Percentiles rank a stretch among this genome's conserved stretches.
Conservation (phyloP, 2,329 filamentous ascomycete species). For the Hymenoscyphus salicellus region DNA sequence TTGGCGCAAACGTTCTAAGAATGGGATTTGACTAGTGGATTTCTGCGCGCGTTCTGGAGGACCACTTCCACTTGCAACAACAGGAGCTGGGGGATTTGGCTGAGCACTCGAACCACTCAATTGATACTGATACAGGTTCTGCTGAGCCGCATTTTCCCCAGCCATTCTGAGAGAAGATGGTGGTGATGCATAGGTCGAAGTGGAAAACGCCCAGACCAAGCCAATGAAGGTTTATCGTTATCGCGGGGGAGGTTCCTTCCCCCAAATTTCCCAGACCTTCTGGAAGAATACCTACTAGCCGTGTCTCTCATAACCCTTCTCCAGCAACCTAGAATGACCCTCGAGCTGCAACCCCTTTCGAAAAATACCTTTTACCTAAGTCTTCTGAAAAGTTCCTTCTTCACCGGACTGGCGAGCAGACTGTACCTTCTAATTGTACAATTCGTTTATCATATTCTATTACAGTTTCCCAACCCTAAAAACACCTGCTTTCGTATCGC, state of each 20-base stretch:
- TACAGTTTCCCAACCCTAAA: neutral
- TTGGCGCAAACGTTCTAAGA: constrained; percentile 21
- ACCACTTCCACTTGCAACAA: neutral
- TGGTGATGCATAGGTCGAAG: neutral
- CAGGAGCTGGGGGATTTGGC: constrained; percentile 2
- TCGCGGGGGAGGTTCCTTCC: constrained; percentile 2
- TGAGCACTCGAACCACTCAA: constrained; percentile 4
- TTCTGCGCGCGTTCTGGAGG: constrained; percentile 4
- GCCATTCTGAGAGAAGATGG: constrained; percentile 9
- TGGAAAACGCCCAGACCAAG: constrained; percentile 1
- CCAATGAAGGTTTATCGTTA: constrained; percentile 9
- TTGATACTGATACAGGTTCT: constrained; percentile 10
- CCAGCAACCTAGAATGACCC: neutral
- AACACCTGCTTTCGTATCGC: constrained; percentile 3
- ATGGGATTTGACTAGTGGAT: constrained; percentile 15
- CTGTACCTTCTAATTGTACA: neutral
- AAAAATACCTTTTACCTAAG: too few species aligned
- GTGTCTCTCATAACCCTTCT: neutral
- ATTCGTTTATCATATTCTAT: constrained; percentile 5
- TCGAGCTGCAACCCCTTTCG: too few species aligned
- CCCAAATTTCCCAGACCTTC: neutral
- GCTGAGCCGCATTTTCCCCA: constrained; percentile 3
- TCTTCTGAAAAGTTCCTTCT: neutral
- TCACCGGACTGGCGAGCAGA: neutral
- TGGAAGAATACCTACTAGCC: neutral